Evolutionary conservation across 1,284 basidiomycete species (phyloP).

Genomic region (Microbotryum lychnidis-dioicae): DNA sequence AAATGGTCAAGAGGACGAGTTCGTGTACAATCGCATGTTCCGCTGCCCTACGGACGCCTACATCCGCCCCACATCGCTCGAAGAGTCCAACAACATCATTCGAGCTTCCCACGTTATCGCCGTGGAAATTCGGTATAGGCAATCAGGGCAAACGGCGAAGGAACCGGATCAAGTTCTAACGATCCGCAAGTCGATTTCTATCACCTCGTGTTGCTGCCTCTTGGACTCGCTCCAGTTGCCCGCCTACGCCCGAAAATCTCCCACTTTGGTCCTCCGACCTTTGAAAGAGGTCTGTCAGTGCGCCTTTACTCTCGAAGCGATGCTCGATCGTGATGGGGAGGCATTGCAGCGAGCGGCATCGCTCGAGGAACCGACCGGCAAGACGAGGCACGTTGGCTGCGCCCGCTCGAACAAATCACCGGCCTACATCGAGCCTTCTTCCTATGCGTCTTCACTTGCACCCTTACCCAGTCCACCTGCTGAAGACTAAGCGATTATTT

Average conservation of each 20-base stretch:
- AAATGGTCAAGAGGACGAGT: neutral
- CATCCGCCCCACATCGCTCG: slow-evolving; percentile 21
- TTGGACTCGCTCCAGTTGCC: slow-evolving; percentile 22
- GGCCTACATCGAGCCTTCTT: no score
- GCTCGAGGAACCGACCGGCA: neutral
- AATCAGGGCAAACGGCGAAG: neutral
- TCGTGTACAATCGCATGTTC: slow-evolving; percentile 7
- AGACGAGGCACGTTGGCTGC: no score
- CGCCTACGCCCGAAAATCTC: slow-evolving; percentile 5
- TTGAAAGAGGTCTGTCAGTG: slow-evolving; percentile 12
- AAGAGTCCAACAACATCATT: slow-evolving; percentile 13
- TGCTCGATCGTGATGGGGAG: slow-evolving; percentile 18
- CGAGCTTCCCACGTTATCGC: slow-evolving; percentile 11
- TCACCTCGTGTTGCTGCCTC: slow-evolving; percentile 20
- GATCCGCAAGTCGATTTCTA: slow-evolving; percentile 17
- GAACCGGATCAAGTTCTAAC: slow-evolving; percentile 10
- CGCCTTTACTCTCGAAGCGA: slow-evolving; percentile 12
- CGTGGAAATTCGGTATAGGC: slow-evolving; percentile 21
- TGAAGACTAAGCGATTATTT: no score
- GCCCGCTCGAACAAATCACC: no score
- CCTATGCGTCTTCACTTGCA: no score
- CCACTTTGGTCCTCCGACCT: neutral
- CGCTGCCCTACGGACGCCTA: slow-evolving; percentile 23
- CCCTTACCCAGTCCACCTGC: no score
- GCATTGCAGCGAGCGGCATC: slow-evolving; percentile 11